phyloP scores from a whole-genome alignment of 805 yeast genomes.

The Ogataea angusta region DNA sequence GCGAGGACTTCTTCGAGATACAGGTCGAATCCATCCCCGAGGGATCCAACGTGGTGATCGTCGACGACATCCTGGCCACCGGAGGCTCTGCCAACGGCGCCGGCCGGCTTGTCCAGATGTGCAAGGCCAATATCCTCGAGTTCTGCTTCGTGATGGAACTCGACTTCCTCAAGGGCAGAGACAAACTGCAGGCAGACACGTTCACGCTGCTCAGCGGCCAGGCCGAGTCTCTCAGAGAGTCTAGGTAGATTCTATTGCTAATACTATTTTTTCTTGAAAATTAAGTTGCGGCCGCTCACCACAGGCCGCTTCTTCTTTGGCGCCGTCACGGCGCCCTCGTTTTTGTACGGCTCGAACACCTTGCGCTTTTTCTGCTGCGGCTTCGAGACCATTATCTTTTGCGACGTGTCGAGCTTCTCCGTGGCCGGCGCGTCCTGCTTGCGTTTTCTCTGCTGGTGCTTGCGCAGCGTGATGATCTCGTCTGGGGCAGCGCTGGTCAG shows the following conservation, averaged over 20 bases:
- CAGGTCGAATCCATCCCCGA: slow-evolving; percentile 77
- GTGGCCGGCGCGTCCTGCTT: slow-evolving; percentile 17
- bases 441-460: slow-evolving; percentile 25
- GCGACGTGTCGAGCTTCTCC: slow-evolving; percentile 29
- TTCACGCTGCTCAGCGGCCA: slow-evolving; percentile 88
- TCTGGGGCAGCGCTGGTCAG: slow-evolving; percentile 15
- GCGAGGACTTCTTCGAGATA: slow-evolving; percentile 83
- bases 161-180: slow-evolving; percentile 92
- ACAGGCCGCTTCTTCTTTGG: slow-evolving; percentile 27
- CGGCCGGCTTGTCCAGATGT: slow-evolving; percentile 69
- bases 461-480: slow-evolving; percentile 33
- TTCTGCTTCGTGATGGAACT: slow-evolving; percentile 91
- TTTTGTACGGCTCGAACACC: slow-evolving; percentile 59
- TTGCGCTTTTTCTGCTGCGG: slow-evolving; percentile 30
- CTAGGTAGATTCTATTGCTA: neutral
- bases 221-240: slow-evolving; percentile 43
- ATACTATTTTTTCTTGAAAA: slow-evolving; percentile 27
- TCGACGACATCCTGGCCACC: slow-evolving; percentile 96
- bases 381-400: slow-evolving; percentile 21
- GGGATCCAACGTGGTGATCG: slow-evolving; percentile 79
- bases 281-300: slow-evolving; percentile 28
- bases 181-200: slow-evolving; percentile 79
- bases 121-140: slow-evolving; percentile 72
- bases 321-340: slow-evolving; percentile 22
- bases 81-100: slow-evolving; percentile 97